A percentile compares a stretch with the other conserved stretches of the same genome.
Evolutionary conservation across 176 grass and related monocot genomes (phyloP).

Genomic region (Avena atlantica): DNA sequence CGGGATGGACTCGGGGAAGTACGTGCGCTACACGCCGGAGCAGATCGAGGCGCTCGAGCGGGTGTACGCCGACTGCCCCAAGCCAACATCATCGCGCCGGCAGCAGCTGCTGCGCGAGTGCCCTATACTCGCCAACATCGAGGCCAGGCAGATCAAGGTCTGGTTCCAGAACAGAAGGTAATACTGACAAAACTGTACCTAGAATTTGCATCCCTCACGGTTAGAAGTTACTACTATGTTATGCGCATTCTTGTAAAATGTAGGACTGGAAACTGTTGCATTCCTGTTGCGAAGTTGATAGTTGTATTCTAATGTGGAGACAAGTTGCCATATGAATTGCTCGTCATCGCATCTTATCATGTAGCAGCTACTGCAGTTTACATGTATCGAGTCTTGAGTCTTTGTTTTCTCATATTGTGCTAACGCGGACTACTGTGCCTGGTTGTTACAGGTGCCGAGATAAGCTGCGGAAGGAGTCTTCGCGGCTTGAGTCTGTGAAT

Average conservation of each 20-base stretch:
- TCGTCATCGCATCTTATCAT: not conserved
- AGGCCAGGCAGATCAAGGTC: slow-evolving; percentile 98
- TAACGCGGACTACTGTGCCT: not conserved
- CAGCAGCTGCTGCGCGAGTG: slow-evolving; percentile 94
- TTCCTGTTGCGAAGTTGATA: not conserved
- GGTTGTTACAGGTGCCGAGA: slow-evolving; percentile 74
- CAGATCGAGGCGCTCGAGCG: slow-evolving; percentile 92
- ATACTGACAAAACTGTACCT: not conserved
- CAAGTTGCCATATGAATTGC: not conserved
- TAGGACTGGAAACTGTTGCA: not conserved
- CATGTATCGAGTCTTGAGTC: not conserved
- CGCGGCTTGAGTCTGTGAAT: slow-evolving; percentile 87
- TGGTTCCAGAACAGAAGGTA: slow-evolving; percentile 99
- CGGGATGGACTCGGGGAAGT: slow-evolving; percentile 76
- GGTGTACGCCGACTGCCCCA: slow-evolving; percentile 86
- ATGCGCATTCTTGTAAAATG: not conserved
- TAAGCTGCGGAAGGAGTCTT: slow-evolving; percentile 89
- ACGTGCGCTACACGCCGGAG: slow-evolving; percentile 93
- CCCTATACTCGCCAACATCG: slow-evolving; percentile 81
- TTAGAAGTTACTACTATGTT: too few species aligned
- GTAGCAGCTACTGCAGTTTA: not conserved
- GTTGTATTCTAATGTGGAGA: not conserved
- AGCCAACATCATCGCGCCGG: slow-evolving; percentile 79
- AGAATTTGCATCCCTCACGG: not conserved
- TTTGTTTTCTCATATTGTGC: not conserved